Evolutionary conservation across 176 grass and related monocot species (phyloP).

Genomic region (Poa annua): DNA sequence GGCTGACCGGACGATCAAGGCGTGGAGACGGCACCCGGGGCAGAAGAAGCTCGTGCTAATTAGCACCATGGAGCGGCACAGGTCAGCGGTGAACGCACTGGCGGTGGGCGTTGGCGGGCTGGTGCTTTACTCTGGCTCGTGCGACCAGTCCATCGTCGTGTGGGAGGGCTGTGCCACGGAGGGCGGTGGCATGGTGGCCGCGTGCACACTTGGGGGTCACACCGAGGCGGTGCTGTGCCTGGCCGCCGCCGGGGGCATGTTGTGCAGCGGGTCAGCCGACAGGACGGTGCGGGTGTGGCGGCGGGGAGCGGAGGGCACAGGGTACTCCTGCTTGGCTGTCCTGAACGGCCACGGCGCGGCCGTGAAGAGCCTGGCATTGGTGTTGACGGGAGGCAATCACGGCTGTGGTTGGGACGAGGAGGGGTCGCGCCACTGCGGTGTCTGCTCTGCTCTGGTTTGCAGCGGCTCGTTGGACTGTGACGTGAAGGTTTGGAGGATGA

Average conservation of each 20-base stretch:
- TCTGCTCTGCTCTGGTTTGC: slow-evolving; percentile 34
- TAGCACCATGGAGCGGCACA: slow-evolving; percentile 52
- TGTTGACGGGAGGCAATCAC: slow-evolving; percentile 18
- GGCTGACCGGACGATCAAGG: slow-evolving; percentile 59
- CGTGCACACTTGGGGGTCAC: slow-evolving; percentile 53
- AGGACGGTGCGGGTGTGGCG: slow-evolving; percentile 73
- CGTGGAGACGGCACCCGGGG: slow-evolving; percentile 42
- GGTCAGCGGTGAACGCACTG: slow-evolving; percentile 66
- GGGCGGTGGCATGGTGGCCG: slow-evolving; percentile 30
- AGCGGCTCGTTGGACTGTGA: slow-evolving; percentile 66
- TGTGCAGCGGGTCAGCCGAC: slow-evolving; percentile 80
- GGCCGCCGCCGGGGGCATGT: slow-evolving; percentile 43
- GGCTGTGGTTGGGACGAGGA: background rate
- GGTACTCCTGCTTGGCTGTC: slow-evolving; percentile 65
- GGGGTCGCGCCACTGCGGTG: background rate
- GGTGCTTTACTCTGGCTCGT: slow-evolving; percentile 71
- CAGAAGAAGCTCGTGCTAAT: slow-evolving; percentile 47
- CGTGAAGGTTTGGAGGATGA: slow-evolving; percentile 63
- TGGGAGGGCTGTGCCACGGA: slow-evolving; percentile 45
- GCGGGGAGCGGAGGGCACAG: slow-evolving; percentile 8
- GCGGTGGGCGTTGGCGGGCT: slow-evolving; percentile 54
- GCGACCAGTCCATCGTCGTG: slow-evolving; percentile 63
- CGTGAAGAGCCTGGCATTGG: slow-evolving; percentile 63
- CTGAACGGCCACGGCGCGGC: slow-evolving; percentile 71
- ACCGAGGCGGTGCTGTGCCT: slow-evolving; percentile 60